Conservation (phyloP, 139 green algal species). For the Helicosporidium sp. region DNA sequence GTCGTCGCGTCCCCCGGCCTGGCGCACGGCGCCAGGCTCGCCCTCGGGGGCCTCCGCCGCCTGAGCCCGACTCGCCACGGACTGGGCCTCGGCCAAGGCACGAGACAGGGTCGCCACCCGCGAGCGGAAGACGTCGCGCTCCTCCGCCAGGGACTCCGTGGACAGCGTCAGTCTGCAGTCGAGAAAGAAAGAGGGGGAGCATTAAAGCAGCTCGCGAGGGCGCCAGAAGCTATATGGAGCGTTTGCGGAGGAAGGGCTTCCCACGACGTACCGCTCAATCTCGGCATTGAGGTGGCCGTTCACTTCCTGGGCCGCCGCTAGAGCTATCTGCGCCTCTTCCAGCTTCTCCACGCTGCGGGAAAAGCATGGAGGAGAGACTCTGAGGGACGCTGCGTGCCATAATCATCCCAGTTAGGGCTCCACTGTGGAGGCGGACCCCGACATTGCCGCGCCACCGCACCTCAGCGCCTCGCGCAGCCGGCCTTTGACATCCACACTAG, state of each 20-base stretch:
- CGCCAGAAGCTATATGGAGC: too few relatives aligned
- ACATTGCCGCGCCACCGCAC: too few relatives aligned
- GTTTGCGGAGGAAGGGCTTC: too few relatives aligned
- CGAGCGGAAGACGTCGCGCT: neutral
- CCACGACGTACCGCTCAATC: conserved; percentile 10
- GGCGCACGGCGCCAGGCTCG: too few relatives aligned
- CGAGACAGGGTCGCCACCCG: conserved; percentile 2
- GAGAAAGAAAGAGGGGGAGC: too few relatives aligned
- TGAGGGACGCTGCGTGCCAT: neutral
- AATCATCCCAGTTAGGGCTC: neutral
- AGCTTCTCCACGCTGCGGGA: conserved; percentile 1
- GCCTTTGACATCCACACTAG: too few relatives aligned
- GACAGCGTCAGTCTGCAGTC: conserved; percentile 4
- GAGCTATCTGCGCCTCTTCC: conserved; percentile 17
- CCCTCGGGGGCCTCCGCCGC: too few relatives aligned
- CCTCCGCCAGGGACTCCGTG: conserved; percentile 1
- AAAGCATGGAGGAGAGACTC: neutral
- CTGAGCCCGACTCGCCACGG: too few relatives aligned
- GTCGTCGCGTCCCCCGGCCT: too few relatives aligned
- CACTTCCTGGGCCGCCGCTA: conserved; percentile 20
- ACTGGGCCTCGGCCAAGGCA: conserved; percentile 1
- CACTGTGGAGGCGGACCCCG: neutral
- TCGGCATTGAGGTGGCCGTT: conserved; percentile 22
- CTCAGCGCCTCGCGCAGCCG: too few relatives aligned
- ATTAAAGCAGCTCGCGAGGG: too few relatives aligned